Evolutionary conservation across 139 green algal genomes (phyloP).

Genomic region (Bryopsis sp.): DNA sequence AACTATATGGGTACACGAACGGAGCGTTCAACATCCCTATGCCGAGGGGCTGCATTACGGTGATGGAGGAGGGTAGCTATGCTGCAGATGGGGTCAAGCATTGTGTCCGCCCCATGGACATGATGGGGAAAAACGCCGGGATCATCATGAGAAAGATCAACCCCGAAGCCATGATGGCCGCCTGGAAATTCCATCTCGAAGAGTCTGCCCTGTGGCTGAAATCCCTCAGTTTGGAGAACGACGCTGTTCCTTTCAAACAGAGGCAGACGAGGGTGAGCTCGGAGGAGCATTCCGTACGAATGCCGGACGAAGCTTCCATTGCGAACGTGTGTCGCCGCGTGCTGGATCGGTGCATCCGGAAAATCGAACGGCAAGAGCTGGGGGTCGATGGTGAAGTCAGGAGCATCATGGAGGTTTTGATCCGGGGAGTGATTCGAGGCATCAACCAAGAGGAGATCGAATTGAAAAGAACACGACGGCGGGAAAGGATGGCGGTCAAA

Average conservation of each 20-base stretch:
- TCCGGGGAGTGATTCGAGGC: slow-evolving; percentile 23
- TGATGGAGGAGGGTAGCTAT: slow-evolving; percentile 53
- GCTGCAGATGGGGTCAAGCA: slow-evolving; percentile 61
- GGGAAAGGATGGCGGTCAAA: slow-evolving; percentile 9
- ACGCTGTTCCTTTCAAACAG: too few species aligned
- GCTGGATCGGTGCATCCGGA: too few species aligned
- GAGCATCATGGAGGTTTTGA: slow-evolving; percentile 26
- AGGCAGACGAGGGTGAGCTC: too few species aligned
- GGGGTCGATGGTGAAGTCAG: slow-evolving; percentile 26
- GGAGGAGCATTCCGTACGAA: too few species aligned
- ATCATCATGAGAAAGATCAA: slow-evolving; percentile 55
- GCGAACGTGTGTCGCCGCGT: too few species aligned
- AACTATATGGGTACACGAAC: slow-evolving; percentile 61
- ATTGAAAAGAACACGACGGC: neutral
- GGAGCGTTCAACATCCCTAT: slow-evolving; percentile 62
- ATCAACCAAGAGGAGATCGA: neutral
- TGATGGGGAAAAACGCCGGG: slow-evolving; percentile 55
- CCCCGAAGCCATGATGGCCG: slow-evolving; percentile 18
- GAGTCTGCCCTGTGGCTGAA: slow-evolving; percentile 28
- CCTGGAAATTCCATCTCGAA: slow-evolving; percentile 31
- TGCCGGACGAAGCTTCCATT: too few species aligned
- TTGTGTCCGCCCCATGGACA: slow-evolving; percentile 58
- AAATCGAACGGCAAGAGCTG: too few species aligned
- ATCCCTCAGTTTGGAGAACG: slow-evolving; percentile 9
- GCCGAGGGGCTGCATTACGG: slow-evolving; percentile 53